phyloP scores from a whole-genome alignment of 116 monocot species.

The Papilionanthe hybrid region DNA sequence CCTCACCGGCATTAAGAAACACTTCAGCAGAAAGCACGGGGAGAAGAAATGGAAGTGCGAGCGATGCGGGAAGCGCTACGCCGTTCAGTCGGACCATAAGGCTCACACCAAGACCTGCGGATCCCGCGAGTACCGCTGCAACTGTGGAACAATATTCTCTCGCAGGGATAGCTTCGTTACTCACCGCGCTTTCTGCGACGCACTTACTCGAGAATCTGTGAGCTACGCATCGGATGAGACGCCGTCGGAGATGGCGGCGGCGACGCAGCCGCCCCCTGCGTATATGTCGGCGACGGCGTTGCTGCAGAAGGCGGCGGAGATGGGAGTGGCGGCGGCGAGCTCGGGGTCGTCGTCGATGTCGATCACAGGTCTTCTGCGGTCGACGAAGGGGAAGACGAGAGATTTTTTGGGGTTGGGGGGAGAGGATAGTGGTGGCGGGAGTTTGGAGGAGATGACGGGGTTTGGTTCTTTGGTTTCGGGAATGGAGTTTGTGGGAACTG shows the following conservation, averaged over 20 bases:
- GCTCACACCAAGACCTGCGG: constrained; percentile 81
- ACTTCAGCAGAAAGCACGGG: constrained; percentile 80
- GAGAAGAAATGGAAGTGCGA: constrained; percentile 97
- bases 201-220: not conserved
- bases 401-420: constrained; percentile 8
- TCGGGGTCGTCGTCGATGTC: not conserved
- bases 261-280: constrained; percentile 72
- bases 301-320: constrained; percentile 84
- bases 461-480: constrained; percentile 2
- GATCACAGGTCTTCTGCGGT: constrained; percentile 3
- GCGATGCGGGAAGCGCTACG: constrained; percentile 87
- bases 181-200: constrained; percentile 11
- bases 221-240: constrained; percentile 1
- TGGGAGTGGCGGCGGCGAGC: constrained; percentile 52
- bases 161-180: constrained; percentile 27
- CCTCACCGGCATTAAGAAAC: constrained; percentile 88
- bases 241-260: constrained; percentile 69
- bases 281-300: constrained; percentile 85
- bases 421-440: not conserved
- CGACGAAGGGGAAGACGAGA: constrained; percentile 12
- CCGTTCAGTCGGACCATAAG: constrained; percentile 85
- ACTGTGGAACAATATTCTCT: constrained; percentile 79
- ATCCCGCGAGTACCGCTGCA: constrained; percentile 70
- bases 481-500: not conserved
- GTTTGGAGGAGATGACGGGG: constrained; percentile 3